phyloP scores from a whole-genome alignment of 2,329 filamentous ascomycete genomes.

The Aspergillus candidus region DNA sequence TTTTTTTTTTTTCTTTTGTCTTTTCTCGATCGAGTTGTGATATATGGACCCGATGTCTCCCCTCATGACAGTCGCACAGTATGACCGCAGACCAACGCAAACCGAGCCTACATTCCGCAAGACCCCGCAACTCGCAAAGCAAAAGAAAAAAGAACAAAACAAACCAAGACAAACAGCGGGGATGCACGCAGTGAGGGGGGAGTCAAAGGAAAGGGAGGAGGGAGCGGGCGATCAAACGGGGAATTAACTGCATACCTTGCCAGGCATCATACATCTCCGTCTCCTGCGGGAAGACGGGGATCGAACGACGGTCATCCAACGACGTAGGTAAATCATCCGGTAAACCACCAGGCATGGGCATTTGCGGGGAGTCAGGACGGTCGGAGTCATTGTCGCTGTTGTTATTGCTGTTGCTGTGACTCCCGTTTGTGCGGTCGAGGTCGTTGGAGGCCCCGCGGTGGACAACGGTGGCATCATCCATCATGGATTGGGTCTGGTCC shows the following conservation, averaged over 20 bases:
- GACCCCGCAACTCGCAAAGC: too few relatives aligned
- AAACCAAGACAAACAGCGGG: too few relatives aligned
- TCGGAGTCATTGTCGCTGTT: constrained; percentile 10
- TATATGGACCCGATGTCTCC: too few relatives aligned
- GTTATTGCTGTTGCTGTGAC: background rate
- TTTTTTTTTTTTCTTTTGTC: too few relatives aligned
- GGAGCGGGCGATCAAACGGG: background rate
- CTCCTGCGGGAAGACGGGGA: constrained; percentile 65
- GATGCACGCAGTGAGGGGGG: constrained; percentile 3
- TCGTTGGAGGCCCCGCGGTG: constrained; percentile 28
- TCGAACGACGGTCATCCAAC: constrained; percentile 74
- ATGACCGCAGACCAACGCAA: too few relatives aligned
- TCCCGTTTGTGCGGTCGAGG: constrained; percentile 14
- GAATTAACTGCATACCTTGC: constrained; percentile 62
- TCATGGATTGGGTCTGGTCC: constrained; percentile 11
- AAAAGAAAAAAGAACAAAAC: too few relatives aligned
- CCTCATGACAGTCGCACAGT: too few relatives aligned
- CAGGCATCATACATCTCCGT: constrained; percentile 98
- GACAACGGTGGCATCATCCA: constrained; percentile 29
- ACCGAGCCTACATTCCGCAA: too few relatives aligned
- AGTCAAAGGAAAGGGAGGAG: background rate
- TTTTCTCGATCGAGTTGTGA: too few relatives aligned
- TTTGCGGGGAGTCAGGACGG: constrained; percentile 14
- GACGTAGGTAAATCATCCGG: constrained; percentile 85
- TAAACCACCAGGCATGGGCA: constrained; percentile 43